Evolutionary conservation across 1,284 basidiomycete genomes (phyloP).

Genomic region (Apiotrichum sp.): DNA sequence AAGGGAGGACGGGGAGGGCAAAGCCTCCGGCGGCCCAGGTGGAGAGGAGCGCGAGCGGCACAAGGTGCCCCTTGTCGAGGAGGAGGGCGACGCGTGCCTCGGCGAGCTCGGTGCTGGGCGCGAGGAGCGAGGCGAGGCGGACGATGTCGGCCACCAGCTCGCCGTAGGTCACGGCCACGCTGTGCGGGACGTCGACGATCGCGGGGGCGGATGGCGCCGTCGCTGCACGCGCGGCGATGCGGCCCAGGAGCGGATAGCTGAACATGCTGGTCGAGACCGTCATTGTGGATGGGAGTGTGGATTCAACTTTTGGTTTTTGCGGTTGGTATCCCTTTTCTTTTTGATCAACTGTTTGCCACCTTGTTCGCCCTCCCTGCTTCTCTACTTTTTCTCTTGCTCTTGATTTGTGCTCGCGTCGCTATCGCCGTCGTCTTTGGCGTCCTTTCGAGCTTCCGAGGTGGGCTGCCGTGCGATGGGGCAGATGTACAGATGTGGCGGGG

Average conservation of each 20-base stretch:
- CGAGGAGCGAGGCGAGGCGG: conserved; percentile 6
- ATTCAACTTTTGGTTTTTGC: too few relatives aligned
- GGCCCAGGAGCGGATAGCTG: conserved; percentile 21
- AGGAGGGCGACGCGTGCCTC: conserved; percentile 25
- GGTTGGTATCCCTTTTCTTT: too few relatives aligned
- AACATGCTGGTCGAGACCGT: neutral
- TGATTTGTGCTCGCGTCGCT: too few relatives aligned
- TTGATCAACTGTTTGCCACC: too few relatives aligned
- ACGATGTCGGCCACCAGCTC: conserved; percentile 20
- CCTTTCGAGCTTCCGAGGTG: too few relatives aligned
- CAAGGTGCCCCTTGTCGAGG: conserved; percentile 28
- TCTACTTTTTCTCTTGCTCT: too few relatives aligned
- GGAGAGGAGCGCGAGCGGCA: conserved; percentile 22
- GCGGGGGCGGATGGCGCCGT: conserved; percentile 17
- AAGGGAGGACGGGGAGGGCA: conserved; percentile 33
- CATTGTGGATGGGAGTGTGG: too few relatives aligned
- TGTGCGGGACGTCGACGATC: conserved; percentile 19
- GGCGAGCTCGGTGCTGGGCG: neutral
- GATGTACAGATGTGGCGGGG: too few relatives aligned
- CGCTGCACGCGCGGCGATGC: conserved; percentile 14
- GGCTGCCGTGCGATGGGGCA: too few relatives aligned
- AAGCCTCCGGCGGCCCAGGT: conserved; percentile 34
- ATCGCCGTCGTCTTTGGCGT: too few relatives aligned
- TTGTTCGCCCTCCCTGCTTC: too few relatives aligned
- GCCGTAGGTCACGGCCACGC: conserved; percentile 12